These are phyloP conservation scores for Tuber aestivum DNA, from an alignment of 495 filamentous ascomycete species.

Conservation along the genomic window DNA sequence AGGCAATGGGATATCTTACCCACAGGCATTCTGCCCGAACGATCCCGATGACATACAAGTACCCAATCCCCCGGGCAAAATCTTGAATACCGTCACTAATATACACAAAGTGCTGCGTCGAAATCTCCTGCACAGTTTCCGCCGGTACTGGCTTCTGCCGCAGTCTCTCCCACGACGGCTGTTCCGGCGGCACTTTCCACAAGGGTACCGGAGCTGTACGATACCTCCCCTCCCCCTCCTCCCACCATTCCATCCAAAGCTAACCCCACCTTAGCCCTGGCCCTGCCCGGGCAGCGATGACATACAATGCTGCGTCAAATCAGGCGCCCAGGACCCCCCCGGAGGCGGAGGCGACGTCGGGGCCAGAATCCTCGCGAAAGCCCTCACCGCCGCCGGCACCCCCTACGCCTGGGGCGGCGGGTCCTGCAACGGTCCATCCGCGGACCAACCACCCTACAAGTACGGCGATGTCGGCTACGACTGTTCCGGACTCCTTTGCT, in stretches of 20 bases:
- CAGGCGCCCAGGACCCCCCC: neutral
- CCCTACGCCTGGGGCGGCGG: constrained; percentile 40
- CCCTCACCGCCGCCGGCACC: constrained; percentile 4
- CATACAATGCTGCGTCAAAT: constrained; percentile 17
- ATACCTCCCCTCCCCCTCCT: neutral
- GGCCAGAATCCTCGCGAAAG: constrained; percentile 10
- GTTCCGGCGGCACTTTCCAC: constrained; percentile 14
- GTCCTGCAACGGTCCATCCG: constrained; percentile 34
- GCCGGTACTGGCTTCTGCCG: constrained; percentile 3
- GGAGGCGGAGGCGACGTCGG: neutral
- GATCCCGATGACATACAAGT: constrained; percentile 1
- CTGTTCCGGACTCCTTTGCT: constrained; percentile 41
- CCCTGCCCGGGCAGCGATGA: constrained; percentile 13
- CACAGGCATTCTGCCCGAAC: neutral
- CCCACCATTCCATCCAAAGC: neutral
- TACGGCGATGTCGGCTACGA: constrained; percentile 33
- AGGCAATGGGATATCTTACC: constrained; percentile 4
- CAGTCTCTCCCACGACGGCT: neutral
- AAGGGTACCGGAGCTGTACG: neutral
- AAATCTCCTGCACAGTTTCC: constrained; percentile 10
- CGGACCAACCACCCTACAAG: constrained; percentile 19
- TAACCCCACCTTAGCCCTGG: constrained; percentile 5
- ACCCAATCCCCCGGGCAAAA: neutral
- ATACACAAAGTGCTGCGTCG: constrained; percentile 6
- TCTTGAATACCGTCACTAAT: neutral